Percentiles rank a stretch among this genome's conserved stretches.
phyloP scores from a whole-genome alignment of 2,329 filamentous ascomycete species.

The Calonectria multiphialidica region DNA sequence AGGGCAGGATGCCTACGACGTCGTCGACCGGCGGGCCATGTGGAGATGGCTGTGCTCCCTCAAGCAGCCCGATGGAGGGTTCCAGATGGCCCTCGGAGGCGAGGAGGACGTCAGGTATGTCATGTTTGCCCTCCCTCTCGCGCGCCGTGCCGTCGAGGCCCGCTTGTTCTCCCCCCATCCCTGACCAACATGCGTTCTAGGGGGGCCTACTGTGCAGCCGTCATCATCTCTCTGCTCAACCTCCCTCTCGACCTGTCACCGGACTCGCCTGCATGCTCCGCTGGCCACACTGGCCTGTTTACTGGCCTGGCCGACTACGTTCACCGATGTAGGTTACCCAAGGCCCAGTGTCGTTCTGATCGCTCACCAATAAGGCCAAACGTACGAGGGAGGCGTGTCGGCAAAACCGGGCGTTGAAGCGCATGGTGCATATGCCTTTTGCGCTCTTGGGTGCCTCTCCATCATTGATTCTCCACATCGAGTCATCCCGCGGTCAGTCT shows the following conservation, averaged over 20 bases:
- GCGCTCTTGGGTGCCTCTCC: slow-evolving; percentile 88
- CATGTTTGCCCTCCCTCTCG: slow-evolving; percentile 22
- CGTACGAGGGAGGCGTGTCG: slow-evolving; percentile 94
- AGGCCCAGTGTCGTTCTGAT: slow-evolving; percentile 31
- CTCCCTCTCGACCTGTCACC: slow-evolving; percentile 83
- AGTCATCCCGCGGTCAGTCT: slow-evolving; percentile 76
- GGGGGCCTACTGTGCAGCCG: slow-evolving; percentile 91
- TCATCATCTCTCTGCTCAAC: slow-evolving; percentile 85
- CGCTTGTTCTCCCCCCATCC: slow-evolving; percentile 30
- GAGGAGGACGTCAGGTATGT: slow-evolving; percentile 91
- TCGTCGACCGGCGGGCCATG: slow-evolving; percentile 86
- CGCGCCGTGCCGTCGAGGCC: slow-evolving; percentile 26
- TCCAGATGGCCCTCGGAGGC: slow-evolving; percentile 85
- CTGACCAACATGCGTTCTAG: slow-evolving; percentile 55
- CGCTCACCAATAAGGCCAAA: slow-evolving; percentile 74
- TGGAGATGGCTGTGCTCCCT: slow-evolving; percentile 91
- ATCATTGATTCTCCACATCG: slow-evolving; percentile 84
- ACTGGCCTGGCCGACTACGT: slow-evolving; percentile 85
- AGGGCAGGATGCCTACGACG: slow-evolving; percentile 77
- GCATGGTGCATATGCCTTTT: slow-evolving; percentile 97
- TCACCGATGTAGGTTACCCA: slow-evolving; percentile 74
- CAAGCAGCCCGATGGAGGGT: slow-evolving; percentile 91
- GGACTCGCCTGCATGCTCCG: slow-evolving; percentile 75
- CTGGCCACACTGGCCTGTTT: slow-evolving; percentile 74
- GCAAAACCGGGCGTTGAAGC: slow-evolving; percentile 89